Evolutionary conservation across 768 basidiomycete genomes (phyloP), one percentile per base, ranked within the genome.

Genomic region (Gloeostereum incarnatum): DNA sequence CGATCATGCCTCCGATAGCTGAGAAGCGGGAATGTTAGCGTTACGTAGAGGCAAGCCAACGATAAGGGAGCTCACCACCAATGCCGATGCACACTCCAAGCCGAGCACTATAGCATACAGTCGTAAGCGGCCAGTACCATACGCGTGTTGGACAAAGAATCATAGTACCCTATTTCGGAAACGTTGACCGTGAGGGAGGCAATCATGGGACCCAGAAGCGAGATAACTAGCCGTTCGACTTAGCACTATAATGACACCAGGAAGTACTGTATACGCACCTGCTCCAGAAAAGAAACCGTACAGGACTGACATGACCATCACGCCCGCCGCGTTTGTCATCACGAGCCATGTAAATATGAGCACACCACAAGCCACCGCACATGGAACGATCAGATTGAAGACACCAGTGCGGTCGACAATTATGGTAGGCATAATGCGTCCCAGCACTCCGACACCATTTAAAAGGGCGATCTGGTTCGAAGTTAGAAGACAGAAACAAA

Each of bases 361-460:
- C 1, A 62, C 46, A 1, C 60, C 55, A 10, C 61, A 60, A 0
- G 26, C 46, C 17, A 53, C 27, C 1, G 61, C 62, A 23, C 59
- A 52, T 21, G 62, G 36, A 4, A 62, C 57, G 2, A 63, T 52
- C 3, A 71, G 39, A 43, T 63, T 72, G 26, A 65, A 58, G 6
- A 66, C 58, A 1, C 78, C 73, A 42, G 65, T 36, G 17, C 42
- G 45, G 2, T 57, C 53, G 13, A 62, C 64, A 19, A 74, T 48
- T 14, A 66, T 50, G 14, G 62, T 63, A 0, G 72, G 64, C 7
- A 73, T 45, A 1, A 68, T 47, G 24, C 78, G 66, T 3, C 78
- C 79, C 26, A 71, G 52, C 17, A 72, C 51, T 37, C 63, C 64
- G n/a, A 66, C 61, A 3, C 61, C 74, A 40, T 78, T 81, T 6